Conservation (phyloP, 2,329 filamentous ascomycete species). For the Chaetomiaceae sp. region DNA sequence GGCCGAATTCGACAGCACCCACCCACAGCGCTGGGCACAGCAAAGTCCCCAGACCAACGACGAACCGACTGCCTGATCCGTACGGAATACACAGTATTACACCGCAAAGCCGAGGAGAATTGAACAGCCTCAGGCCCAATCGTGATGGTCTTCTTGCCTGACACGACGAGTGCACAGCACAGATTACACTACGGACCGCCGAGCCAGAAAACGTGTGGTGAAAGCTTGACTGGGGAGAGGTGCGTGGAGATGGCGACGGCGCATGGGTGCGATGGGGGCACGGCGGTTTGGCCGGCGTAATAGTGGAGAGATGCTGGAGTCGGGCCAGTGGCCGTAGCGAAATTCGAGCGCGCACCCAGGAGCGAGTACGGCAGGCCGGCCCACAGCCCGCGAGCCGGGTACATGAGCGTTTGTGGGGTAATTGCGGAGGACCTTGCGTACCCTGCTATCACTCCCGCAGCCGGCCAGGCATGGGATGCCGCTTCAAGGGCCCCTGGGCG, state of each 20-base stretch:
- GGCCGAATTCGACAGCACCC: slow-evolving; percentile 8
- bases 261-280: slow-evolving; percentile 28
- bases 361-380: slow-evolving; percentile 4
- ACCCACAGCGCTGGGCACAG: too few relatives aligned
- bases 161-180: too few relatives aligned
- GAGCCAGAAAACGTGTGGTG: slow-evolving; percentile 15
- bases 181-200: too few relatives aligned
- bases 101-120: neutral
- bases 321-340: slow-evolving; percentile 27
- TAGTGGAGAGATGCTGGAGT: slow-evolving; percentile 43
- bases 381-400: slow-evolving; percentile 13
- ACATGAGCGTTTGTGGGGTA: slow-evolving; percentile 6
- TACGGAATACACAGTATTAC: too few relatives aligned
- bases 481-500: slow-evolving; percentile 3
- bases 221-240: slow-evolving; percentile 3
- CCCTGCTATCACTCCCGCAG: slow-evolving; percentile 16
- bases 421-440: slow-evolving; percentile 13
- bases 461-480: neutral
- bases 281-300: slow-evolving; percentile 56
- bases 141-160: too few relatives aligned
- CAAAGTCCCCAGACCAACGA: neutral
- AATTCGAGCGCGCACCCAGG: slow-evolving; percentile 12
- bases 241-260: neutral
- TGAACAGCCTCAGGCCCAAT: neutral
- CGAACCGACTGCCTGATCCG: too few relatives aligned